Conservation (phyloP, 2,329 filamentous ascomycete species). For the Claviceps sp. region DNA sequence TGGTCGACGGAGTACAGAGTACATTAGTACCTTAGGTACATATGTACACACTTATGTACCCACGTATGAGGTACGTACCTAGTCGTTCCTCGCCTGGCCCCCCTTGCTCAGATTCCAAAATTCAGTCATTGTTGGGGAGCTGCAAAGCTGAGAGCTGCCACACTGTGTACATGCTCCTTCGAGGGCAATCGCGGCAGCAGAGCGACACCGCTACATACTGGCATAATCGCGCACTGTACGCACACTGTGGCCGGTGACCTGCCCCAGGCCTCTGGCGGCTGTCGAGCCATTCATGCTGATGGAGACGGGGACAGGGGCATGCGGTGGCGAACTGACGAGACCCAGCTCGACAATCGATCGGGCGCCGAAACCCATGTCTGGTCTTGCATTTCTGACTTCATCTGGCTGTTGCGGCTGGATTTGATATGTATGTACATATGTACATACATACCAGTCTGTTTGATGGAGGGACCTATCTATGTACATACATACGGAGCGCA, state of each 20-base stretch:
- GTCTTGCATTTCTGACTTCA: not conserved
- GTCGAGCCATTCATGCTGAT: not conserved
- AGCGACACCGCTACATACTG: not conserved
- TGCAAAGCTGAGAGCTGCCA: no score
- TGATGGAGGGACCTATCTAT: not conserved
- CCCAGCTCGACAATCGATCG: constrained; percentile 6
- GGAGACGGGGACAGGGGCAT: not conserved
- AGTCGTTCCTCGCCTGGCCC: no score
- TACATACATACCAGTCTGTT: not conserved
- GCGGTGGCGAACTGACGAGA: no score
- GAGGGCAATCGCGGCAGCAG: not conserved
- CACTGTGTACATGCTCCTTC: not conserved
- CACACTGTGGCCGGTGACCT: no score
- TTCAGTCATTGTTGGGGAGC: no score
- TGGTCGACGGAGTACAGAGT: not conserved
- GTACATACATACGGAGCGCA: not conserved
- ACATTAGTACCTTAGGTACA: not conserved
- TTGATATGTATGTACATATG: not conserved
- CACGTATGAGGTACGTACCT: no score
- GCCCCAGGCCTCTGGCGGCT: not conserved
- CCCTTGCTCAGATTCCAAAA: no score
- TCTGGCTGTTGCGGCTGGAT: not conserved
- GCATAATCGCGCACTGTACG: not conserved
- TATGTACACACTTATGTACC: not conserved
- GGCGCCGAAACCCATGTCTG: constrained; percentile 1